phyloP scores from a whole-genome alignment of 495 filamentous ascomycete species.

The Xylaria bambusicola region DNA sequence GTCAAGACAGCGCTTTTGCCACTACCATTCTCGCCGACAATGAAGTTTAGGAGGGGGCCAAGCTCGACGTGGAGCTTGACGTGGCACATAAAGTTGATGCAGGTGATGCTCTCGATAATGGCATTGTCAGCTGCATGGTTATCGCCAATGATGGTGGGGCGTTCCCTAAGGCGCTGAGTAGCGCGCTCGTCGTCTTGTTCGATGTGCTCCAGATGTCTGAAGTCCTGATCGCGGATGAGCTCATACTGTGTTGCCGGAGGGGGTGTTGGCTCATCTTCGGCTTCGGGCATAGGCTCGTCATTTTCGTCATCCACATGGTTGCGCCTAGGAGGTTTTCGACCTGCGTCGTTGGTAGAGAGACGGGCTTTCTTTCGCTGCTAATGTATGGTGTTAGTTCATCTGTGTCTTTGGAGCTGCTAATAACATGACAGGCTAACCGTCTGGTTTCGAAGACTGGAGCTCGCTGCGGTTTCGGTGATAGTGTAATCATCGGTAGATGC shows the following conservation, averaged over 20 bases:
- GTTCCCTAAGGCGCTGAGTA: slow-evolving; percentile 68
- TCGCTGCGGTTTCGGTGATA: slow-evolving; percentile 41
- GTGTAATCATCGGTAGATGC: slow-evolving; percentile 52
- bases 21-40: slow-evolving; percentile 95
- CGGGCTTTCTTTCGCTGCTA: slow-evolving; percentile 50
- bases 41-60: slow-evolving; percentile 94
- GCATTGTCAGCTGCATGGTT: slow-evolving; percentile 81
- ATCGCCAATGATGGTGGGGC: slow-evolving; percentile 54
- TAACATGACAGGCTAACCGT: slow-evolving; percentile 40
- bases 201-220: slow-evolving; percentile 54
- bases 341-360: slow-evolving; percentile 32
- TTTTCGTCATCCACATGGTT: slow-evolving; percentile 32
- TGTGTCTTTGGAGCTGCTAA: neutral
- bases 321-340: slow-evolving; percentile 26
- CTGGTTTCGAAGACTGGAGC: slow-evolving; percentile 46
- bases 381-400: slow-evolving; percentile 22
- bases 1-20: slow-evolving; percentile 99
- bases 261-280: slow-evolving; percentile 23
- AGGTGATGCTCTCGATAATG: slow-evolving; percentile 79
- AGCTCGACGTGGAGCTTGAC: slow-evolving; percentile 74
- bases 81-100: slow-evolving; percentile 96
- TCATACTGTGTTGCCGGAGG: slow-evolving; percentile 54
- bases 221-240: slow-evolving; percentile 51
- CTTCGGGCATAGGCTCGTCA: slow-evolving; percentile 30
- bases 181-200: slow-evolving; percentile 65